Conservation (phyloP, 192 early-diverging fungal genomes). For the Umbelopsis ramanniana region DNA sequence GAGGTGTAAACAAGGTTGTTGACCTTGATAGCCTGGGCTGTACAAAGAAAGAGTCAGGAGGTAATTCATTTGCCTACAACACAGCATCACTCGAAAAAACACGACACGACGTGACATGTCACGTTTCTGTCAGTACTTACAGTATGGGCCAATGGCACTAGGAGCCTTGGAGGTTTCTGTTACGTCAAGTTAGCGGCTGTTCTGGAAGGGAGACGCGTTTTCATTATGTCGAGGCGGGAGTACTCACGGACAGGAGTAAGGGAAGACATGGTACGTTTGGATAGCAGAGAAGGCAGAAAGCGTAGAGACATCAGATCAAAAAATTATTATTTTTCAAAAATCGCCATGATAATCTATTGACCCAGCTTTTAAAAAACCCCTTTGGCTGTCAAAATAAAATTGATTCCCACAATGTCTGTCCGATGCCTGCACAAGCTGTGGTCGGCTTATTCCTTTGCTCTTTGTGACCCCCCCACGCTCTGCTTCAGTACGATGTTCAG, state of each 20-base stretch:
- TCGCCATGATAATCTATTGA: not conserved
- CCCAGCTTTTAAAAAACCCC: not conserved
- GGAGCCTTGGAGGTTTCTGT: slow-evolving; percentile 65
- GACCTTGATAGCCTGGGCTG: slow-evolving; percentile 76
- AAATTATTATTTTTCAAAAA: not conserved
- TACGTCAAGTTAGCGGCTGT: slow-evolving; percentile 44
- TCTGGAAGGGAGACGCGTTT: slow-evolving; percentile 28
- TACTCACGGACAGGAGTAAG: slow-evolving; percentile 45
- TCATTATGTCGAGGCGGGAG: not conserved
- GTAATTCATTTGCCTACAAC: too few species aligned
- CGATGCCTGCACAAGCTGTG: too few species aligned
- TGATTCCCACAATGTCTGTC: not conserved
- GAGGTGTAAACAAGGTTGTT: slow-evolving; percentile 87
- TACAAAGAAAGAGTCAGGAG: slow-evolving; percentile 1
- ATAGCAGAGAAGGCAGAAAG: slow-evolving; percentile 5
- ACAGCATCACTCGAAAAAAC: too few species aligned
- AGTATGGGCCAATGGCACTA: slow-evolving; percentile 78
- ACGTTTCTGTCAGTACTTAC: slow-evolving; percentile 38
- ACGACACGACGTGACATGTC: too few species aligned
- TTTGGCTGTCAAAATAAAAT: slow-evolving; percentile 3
- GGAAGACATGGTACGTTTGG: slow-evolving; percentile 39
- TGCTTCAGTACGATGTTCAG: too few species aligned
- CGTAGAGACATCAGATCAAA: slow-evolving; percentile 22
- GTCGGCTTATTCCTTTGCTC: too few species aligned
- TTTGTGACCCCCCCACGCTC: too few species aligned